Evolutionary conservation across 2,329 filamentous ascomycete species (phyloP), one percentile per base, ranked within the genome.

Genomic region (Cladosporium sp.): DNA sequence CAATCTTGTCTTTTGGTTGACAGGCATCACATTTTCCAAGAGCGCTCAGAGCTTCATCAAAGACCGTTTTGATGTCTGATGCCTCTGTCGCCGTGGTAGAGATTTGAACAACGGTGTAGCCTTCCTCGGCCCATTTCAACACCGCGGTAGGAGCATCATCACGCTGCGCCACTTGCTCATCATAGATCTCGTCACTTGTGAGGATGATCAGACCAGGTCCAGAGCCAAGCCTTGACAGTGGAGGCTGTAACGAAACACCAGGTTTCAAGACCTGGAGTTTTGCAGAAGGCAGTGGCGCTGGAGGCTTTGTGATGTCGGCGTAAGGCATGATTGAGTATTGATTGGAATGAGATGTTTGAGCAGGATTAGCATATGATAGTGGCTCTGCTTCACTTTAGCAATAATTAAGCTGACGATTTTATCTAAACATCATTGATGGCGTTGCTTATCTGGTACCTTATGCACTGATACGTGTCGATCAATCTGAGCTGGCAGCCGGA

Each of bases 91-190:
- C n/a, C 61, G 63, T 1, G 74, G 64, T 2, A 72, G 52, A 66
- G 0, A 88, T 67, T 67, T 87, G 79, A 0, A 75, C 83, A 3
- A 89, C 84, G 0, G 81, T 75, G 62, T 83, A 89, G 0, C 86
- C 84, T 68, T 90, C 87, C 66, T 90, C 86, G 0, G 85, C 86
- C 87, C 87, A 89, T 70, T 89, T 90, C 60, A 82, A 67, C 13
- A 83, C 65, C 0, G 83, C 82, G 8, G 80, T 76, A 0, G 86
- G 85, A 55, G 80, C 78, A 1, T 50, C 56, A 24, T 58, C 40
- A 22, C 47, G 50, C 20, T 53, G 56, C 77, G 67, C 44, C 72
- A 73, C 48, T 70, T 69, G 25, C 75, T 74, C 34, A 66, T 70
- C 39, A 65, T 54, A 13, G 64, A 63, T 60, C 66, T 65, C 50